Percentiles rank a stretch among this genome's conserved stretches.
These are phyloP conservation scores for Leccinum imitatum DNA, from an alignment of 768 basidiomycete species.

Conservation along the genomic window DNA sequence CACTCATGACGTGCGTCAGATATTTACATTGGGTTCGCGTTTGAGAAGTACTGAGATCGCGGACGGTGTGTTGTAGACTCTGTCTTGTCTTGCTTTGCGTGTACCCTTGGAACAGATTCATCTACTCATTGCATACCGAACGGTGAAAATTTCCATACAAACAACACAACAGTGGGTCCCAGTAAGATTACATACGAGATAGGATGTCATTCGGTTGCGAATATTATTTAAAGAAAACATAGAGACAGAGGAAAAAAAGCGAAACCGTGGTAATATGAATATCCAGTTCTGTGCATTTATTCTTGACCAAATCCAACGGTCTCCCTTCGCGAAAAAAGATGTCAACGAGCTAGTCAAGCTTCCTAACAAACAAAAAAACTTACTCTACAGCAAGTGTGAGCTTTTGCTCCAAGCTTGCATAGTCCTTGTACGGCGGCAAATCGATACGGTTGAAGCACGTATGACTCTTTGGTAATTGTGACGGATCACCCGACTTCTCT, in stretches of 20 bases:
- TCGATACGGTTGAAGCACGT: conserved; percentile 98
- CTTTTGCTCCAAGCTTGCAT: conserved; percentile 92
- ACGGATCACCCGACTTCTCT: conserved; percentile 96
- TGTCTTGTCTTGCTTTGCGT: conserved; percentile 5
- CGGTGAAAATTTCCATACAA: neutral
- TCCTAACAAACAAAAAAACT: conserved; percentile 35
- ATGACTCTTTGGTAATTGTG: conserved; percentile 94
- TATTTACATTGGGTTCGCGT: conserved; percentile 91
- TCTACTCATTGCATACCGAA: neutral
- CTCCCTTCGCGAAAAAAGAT: conserved; percentile 51
- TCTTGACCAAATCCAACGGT: conserved; percentile 95
- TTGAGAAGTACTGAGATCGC: conserved; percentile 59
- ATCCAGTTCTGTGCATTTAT: conserved; percentile 38
- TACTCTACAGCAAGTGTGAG: conserved; percentile 92
- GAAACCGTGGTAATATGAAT: conserved; percentile 15
- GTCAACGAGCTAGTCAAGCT: conserved; percentile 16
- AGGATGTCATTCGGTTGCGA: conserved; percentile 19
- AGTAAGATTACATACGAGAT: conserved; percentile 33
- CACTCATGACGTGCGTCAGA: conserved; percentile 48
- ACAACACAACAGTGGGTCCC: conserved; percentile 23
- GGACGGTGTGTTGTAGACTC: neutral
- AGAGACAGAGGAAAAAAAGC: neutral
- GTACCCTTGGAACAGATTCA: conserved; percentile 1
- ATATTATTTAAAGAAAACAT: neutral
- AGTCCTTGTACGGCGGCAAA: conserved; percentile 96